Conservation (phyloP, 2,329 filamentous ascomycete genomes). For the Botryotinia narcissicola region DNA sequence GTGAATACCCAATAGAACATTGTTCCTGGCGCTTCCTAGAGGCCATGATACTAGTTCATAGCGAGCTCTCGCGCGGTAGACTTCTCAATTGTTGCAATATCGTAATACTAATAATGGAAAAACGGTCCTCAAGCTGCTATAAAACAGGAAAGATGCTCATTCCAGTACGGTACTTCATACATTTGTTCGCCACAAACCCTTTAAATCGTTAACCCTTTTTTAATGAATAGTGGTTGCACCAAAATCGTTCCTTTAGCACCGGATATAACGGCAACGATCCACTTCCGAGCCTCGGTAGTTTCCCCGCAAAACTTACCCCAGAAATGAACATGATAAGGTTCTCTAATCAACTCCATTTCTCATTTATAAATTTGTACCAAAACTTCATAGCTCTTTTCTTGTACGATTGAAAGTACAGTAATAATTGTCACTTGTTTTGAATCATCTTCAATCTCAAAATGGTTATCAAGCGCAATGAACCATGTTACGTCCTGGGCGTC, state of each 20-base stretch:
- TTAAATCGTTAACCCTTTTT: not conserved
- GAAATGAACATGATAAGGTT: not conserved
- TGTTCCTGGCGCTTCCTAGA: not conserved
- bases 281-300: constrained; percentile 9
- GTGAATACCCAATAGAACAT: not conserved
- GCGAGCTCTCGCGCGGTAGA: too few species aligned
- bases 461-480: constrained; percentile 37
- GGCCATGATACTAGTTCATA: not conserved
- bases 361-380: not conserved
- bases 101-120: not conserved
- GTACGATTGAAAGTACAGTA: not conserved
- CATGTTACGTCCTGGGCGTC: constrained; percentile 87
- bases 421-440: not conserved
- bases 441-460: constrained; percentile 16
- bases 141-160: not conserved
- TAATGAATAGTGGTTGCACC: not conserved
- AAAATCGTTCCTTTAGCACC: not conserved
- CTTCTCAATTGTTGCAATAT: not conserved
- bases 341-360: not conserved
- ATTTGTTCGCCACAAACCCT: not conserved
- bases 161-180: not conserved
- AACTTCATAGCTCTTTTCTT: not conserved
- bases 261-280: not conserved
- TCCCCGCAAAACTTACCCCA: constrained; percentile 10
- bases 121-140: not conserved